Evolutionary conservation across 2,329 filamentous ascomycete genomes (phyloP).

Genomic region (Trichocomaceae sp.): DNA sequence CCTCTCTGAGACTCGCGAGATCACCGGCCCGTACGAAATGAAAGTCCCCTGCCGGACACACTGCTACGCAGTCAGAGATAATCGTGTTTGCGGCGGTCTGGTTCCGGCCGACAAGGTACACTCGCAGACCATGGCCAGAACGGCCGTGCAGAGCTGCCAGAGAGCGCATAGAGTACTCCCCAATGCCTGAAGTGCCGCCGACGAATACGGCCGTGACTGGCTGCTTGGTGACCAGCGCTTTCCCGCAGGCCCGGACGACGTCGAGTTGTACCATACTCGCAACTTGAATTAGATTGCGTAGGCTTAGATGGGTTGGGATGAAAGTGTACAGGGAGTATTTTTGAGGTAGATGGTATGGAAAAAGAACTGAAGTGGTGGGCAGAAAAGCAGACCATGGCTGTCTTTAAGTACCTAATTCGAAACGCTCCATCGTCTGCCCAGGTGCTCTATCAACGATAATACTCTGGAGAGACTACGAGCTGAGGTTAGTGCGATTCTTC

Average conservation of each 20-base stretch:
- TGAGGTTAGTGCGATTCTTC: no score
- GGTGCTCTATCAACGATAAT: no score
- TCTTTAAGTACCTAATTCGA: background rate
- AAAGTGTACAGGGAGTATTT: no score
- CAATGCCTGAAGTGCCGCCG: constrained; percentile 7
- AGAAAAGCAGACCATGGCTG: background rate
- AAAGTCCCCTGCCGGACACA: background rate
- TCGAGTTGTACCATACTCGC: constrained; percentile 4
- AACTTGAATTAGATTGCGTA: background rate
- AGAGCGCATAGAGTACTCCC: constrained; percentile 3
- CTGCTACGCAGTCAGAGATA: background rate
- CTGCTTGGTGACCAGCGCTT: background rate
- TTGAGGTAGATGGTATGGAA: background rate
- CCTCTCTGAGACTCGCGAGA: constrained; percentile 3
- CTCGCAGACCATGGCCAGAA: constrained; percentile 3
- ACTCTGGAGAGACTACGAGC: no score
- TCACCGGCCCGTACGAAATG: constrained; percentile 3
- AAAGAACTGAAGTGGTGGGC: background rate
- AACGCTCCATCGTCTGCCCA: background rate
- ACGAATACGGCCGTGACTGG: constrained; percentile 1
- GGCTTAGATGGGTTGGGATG: no score
- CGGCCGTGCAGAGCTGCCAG: background rate
- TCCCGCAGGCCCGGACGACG: background rate
- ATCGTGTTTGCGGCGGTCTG: background rate
- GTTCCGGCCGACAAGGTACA: constrained; percentile 6